Evolutionary conservation across 768 basidiomycete species (phyloP).

Genomic region (Leccinum broughii): DNA sequence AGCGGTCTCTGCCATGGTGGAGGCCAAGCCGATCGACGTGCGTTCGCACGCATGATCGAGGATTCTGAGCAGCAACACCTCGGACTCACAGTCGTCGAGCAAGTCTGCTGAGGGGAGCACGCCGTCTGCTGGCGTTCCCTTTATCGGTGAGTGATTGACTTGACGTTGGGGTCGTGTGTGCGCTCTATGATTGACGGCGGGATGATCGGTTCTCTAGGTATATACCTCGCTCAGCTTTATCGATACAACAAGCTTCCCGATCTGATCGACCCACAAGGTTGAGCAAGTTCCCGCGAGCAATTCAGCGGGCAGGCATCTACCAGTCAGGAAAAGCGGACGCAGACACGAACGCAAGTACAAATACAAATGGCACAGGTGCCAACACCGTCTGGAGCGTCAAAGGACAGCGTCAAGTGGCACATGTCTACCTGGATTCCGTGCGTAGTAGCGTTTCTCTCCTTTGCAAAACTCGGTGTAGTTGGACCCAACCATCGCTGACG

Average conservation of each 20-base stretch:
- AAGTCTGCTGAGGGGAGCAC: conserved; percentile 43
- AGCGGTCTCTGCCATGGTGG: conserved; percentile 61
- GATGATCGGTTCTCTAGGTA: conserved; percentile 43
- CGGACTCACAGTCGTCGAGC: conserved; percentile 39
- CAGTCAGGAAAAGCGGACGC: background rate
- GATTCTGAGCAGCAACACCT: conserved; percentile 47
- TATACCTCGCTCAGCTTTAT: conserved; percentile 74
- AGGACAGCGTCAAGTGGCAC: background rate
- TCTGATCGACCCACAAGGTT: conserved; percentile 62
- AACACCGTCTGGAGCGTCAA: background rate
- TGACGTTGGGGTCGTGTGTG: background rate
- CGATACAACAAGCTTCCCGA: conserved; percentile 70
- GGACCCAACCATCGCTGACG: background rate
- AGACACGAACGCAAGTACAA: background rate
- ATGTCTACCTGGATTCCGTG: conserved; percentile 2
- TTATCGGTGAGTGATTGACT: conserved; percentile 58
- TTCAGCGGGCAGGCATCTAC: background rate
- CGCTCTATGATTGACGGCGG: background rate
- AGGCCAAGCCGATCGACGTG: conserved; percentile 58
- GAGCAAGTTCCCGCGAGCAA: background rate
- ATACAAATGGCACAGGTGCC: background rate
- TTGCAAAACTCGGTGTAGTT: background rate
- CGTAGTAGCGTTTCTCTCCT: background rate
- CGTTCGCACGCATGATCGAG: conserved; percentile 44
- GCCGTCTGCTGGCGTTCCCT: conserved; percentile 71